Conservation (phyloP, 2,329 filamentous ascomycete genomes). For the Aspergillus piperis region DNA sequence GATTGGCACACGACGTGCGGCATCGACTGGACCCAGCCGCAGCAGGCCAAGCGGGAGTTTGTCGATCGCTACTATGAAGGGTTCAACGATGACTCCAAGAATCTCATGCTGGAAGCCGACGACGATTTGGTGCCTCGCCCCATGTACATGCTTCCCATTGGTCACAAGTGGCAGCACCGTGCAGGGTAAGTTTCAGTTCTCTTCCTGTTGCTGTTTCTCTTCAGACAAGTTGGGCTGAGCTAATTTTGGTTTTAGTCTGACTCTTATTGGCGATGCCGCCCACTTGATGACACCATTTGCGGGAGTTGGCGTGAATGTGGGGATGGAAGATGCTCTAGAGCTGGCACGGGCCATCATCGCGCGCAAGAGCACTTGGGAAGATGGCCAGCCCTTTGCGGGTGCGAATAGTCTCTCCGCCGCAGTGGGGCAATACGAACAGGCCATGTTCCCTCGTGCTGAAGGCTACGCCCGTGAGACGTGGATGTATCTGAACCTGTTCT, state of each 20-base stretch:
- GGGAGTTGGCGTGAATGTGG: constrained; percentile 33
- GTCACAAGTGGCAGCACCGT: constrained; percentile 22
- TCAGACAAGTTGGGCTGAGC: too few relatives aligned
- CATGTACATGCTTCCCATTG: constrained; percentile 27
- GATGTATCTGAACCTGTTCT: too few relatives aligned
- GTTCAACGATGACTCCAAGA: constrained; percentile 4
- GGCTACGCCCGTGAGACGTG: too few relatives aligned
- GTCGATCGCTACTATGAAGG: constrained; percentile 22
- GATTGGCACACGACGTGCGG: background rate
- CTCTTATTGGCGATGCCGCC: constrained; percentile 33
- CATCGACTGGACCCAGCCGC: too few relatives aligned
- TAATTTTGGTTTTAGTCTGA: constrained; percentile 9
- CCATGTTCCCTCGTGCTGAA: too few relatives aligned
- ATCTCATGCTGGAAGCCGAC: too few relatives aligned
- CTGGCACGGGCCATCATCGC: constrained; percentile 15
- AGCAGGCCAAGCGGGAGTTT: constrained; percentile 6
- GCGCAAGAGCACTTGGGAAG: too few relatives aligned
- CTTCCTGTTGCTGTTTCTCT: too few relatives aligned
- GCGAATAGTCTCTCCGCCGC: too few relatives aligned
- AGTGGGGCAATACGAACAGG: too few relatives aligned
- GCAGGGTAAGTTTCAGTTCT: background rate
- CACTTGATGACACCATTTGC: constrained; percentile 35
- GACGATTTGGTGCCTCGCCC: constrained; percentile 10
- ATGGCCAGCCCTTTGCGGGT: too few relatives aligned
- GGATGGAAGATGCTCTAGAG: constrained; percentile 28